These are phyloP conservation scores for Ogataea pignaliae DNA, from an alignment of 805 yeast genomes.

Conservation along the genomic window DNA sequence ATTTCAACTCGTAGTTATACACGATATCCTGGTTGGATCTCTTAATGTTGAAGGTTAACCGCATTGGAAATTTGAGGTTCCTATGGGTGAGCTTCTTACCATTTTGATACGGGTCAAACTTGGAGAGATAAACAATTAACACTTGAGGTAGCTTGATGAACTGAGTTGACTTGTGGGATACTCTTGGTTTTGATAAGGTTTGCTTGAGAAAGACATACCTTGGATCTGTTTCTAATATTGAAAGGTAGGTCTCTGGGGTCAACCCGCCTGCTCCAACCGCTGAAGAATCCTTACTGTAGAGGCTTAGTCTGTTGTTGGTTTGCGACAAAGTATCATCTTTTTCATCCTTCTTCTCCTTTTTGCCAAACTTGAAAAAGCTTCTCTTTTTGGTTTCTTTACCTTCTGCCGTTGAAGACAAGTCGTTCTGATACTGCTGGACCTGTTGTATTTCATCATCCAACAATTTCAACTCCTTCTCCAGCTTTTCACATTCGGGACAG, in stretches of 20 bases:
- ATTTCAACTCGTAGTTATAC: slow-evolving; percentile 49
- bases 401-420: neutral
- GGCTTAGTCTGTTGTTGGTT: slow-evolving; percentile 1
- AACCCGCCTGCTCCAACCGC: slow-evolving; percentile 3
- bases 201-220: slow-evolving; percentile 17
- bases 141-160: slow-evolving; percentile 34
- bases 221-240: slow-evolving; percentile 17
- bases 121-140: slow-evolving; percentile 29
- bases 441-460: slow-evolving; percentile 6
- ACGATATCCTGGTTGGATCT: slow-evolving; percentile 27
- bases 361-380: slow-evolving; percentile 24
- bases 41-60: slow-evolving; percentile 36
- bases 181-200: slow-evolving; percentile 21
- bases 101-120: slow-evolving; percentile 26
- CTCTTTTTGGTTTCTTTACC: slow-evolving; percentile 23
- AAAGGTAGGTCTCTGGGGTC: neutral
- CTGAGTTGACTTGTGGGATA: slow-evolving; percentile 25
- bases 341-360: slow-evolving; percentile 10
- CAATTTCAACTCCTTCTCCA: slow-evolving; percentile 16
- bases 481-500: slow-evolving; percentile 63
- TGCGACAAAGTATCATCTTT: slow-evolving; percentile 5
- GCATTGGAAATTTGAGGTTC: slow-evolving; percentile 21
- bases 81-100: slow-evolving; percentile 25
- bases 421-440: slow-evolving; percentile 1
- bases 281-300: neutral